Base-by-base conservation (phyloP, 208 protist species). In the Hexamita inflata region DNA sequence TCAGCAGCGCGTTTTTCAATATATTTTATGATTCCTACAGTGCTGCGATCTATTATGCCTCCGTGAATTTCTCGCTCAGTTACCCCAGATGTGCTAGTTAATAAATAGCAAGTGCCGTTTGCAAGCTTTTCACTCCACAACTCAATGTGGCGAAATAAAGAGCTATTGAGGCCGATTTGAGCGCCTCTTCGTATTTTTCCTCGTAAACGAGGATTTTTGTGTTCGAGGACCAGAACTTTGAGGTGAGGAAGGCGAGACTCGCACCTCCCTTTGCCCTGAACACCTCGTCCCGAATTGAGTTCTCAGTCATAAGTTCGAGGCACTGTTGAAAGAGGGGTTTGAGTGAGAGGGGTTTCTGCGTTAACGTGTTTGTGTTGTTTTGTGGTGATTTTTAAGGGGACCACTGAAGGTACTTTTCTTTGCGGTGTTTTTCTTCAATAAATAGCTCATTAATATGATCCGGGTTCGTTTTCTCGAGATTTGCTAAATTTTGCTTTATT, bases 261-360 rank as follows among this genome's bases (percentile, higher is more conserved):
- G 38, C 38, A 9, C 64, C 64, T 32, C 9, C 9, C 7, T 70
- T 70, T n/a, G 64, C 9, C 26, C 64, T n/a, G 38, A 45, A 70
- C 7, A 70, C 38, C n/a, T 70, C 64, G 35, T 70, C 64, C 4
- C 38, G 28, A n/a, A 70, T 13, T 9, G 30, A 70, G 42, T 70
- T 70, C 11, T 40, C 40, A 32, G 42, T n/a, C n/a, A n/a, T n/a
- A n/a, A n/a, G n/a, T n/a, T n/a, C n/a, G n/a, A n/a, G n/a, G n/a
- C n/a, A n/a, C n/a, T n/a, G n/a, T n/a, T n/a, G n/a, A n/a, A n/a
- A n/a, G n/a, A n/a, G n/a, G n/a, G n/a, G n/a, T n/a, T n/a, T n/a
- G n/a, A n/a, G n/a, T n/a, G n/a, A n/a, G n/a, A n/a, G n/a, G n/a
- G n/a, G n/a, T n/a, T n/a, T n/a, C n/a, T n/a, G n/a, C n/a, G n/a